Conservation (phyloP, 148 eudicot species). For the Vaccinium corymbosum region DNA sequence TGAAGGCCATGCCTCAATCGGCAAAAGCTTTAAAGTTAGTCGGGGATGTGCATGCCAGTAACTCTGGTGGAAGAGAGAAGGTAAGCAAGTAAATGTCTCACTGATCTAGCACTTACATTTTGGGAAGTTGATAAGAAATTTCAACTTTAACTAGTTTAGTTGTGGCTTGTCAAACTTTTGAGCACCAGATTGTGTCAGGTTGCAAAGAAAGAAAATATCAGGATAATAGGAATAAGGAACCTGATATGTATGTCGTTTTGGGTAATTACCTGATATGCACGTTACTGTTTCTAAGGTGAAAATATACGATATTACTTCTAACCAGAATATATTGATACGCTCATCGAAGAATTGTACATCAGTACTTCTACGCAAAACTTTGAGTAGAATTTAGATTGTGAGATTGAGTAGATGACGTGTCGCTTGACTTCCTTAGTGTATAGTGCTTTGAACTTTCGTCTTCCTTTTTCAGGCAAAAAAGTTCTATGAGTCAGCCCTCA, state of each 20-base stretch:
- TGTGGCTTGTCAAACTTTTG: background rate
- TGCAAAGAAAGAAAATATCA: background rate
- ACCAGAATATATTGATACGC: background rate
- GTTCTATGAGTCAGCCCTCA: slow-evolving; percentile 92
- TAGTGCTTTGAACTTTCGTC: background rate
- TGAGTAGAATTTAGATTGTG: background rate
- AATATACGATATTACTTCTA: background rate
- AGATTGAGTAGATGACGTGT: background rate
- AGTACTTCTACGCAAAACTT: background rate
- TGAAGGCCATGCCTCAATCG: slow-evolving; percentile 97
- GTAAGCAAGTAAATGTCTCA: slow-evolving; percentile 28
- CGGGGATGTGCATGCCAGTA: slow-evolving; percentile 96
- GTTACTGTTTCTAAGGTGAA: background rate
- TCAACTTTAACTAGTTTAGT: background rate
- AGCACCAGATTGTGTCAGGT: background rate
- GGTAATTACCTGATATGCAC: background rate
- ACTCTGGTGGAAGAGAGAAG: slow-evolving; percentile 87
- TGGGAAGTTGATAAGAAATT: background rate
- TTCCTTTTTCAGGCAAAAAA: slow-evolving; percentile 65
- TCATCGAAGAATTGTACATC: background rate
- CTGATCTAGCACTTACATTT: background rate
- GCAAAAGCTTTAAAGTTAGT: slow-evolving; percentile 93
- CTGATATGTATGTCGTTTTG: background rate
- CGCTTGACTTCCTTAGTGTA: background rate
- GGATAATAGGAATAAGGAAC: background rate